Conservation (phyloP, 2,329 filamentous ascomycete genomes). For the Talaromyces sp. region DNA sequence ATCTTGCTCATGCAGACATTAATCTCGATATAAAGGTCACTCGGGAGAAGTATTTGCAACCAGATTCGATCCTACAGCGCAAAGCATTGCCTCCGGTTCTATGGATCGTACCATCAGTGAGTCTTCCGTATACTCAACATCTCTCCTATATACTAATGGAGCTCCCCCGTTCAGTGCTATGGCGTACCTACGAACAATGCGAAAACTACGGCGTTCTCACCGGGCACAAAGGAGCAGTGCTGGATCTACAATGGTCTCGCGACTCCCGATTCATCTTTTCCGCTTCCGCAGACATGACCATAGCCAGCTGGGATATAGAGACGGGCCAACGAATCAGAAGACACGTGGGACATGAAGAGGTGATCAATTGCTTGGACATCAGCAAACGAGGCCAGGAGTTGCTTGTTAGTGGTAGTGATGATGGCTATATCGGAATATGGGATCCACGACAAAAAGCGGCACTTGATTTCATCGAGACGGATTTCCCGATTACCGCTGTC, state of each 20-base stretch:
- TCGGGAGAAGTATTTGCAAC: constrained; percentile 84
- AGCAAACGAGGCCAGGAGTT: constrained; percentile 88
- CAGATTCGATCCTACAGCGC: constrained; percentile 84
- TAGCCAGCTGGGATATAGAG: constrained; percentile 93
- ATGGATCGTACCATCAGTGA: constrained; percentile 90
- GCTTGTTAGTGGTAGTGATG: constrained; percentile 86
- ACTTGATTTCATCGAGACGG: constrained; percentile 81
- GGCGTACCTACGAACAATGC: constrained; percentile 88
- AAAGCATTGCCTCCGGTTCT: constrained; percentile 86
- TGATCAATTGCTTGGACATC: constrained; percentile 90
- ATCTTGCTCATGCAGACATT: not conserved
- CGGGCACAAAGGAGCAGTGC: constrained; percentile 85
- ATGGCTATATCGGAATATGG: constrained; percentile 93
- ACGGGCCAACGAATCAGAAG: constrained; percentile 88
- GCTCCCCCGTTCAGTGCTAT: constrained; percentile 68
- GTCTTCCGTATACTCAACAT: constrained; percentile 30
- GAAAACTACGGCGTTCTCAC: constrained; percentile 89
- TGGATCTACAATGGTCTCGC: constrained; percentile 95
- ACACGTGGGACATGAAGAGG: constrained; percentile 89
- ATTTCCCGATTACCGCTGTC: constrained; percentile 88
- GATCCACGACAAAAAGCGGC: constrained; percentile 89
- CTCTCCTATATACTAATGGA: not conserved
- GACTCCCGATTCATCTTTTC: constrained; percentile 90
- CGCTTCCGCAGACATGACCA: constrained; percentile 86
- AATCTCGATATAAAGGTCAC: constrained; percentile 48